A percentile compares a stretch with the other conserved stretches of the same genome.
These are phyloP conservation scores for Vitis riparia DNA, from an alignment of 164 flowering plant species.

Conservation along the genomic window DNA sequence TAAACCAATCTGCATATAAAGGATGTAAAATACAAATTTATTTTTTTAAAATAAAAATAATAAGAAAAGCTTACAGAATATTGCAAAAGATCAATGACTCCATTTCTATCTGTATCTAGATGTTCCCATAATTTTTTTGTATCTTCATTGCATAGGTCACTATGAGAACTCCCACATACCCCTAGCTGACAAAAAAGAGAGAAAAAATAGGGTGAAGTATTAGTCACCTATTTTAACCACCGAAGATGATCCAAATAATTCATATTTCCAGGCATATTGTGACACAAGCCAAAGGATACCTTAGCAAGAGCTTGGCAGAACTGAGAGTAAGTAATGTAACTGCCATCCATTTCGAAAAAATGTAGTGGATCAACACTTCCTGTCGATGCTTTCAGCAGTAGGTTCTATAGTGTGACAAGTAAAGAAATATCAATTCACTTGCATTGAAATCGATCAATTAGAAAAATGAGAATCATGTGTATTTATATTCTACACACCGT, in stretches of 20 bases:
- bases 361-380: not conserved
- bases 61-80: constrained; percentile 7
- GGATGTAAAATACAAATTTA: no score
- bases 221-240: not conserved
- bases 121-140: constrained; percentile 24
- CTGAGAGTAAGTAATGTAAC: constrained; percentile 17
- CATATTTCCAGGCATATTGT: not conserved
- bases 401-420: constrained; percentile 8
- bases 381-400: not conserved
- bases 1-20: not conserved
- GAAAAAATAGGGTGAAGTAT: not conserved
- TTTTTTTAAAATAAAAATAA: not conserved
- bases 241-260: not conserved
- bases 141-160: constrained; percentile 21
- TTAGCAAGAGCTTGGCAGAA: constrained; percentile 16
- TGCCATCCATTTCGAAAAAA: constrained; percentile 6
- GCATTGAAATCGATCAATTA: not conserved
- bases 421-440: not conserved
- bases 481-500: constrained; percentile 7
- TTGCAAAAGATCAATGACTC: constrained; percentile 8
- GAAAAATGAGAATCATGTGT: not conserved
- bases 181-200: constrained; percentile 20
- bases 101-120: constrained; percentile 14
- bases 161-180: constrained; percentile 1
- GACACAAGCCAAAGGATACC: constrained; percentile 12